Evolutionary conservation across 2,329 filamentous ascomycete species (phyloP), one percentile per base, ranked within the genome.

Genomic region (Fusarium subglutinans): DNA sequence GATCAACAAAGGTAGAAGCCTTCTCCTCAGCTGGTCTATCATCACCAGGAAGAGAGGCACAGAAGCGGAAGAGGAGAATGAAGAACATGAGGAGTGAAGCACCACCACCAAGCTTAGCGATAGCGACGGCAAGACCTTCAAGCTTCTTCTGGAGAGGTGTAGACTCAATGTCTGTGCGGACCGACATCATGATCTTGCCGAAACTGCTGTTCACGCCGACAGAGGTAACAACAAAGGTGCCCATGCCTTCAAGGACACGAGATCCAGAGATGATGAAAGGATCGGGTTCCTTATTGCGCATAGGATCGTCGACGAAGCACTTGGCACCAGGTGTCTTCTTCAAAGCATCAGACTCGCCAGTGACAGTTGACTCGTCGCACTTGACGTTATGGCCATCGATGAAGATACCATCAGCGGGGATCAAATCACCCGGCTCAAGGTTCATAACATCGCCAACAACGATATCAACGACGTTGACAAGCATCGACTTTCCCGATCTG

Each of bases 191-290:
- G 53, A 93, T 94, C 80, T 92, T 92, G 78, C 93, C 93, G 80
- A 93, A 93, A 40, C 90, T 91, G 33, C 92, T 94, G 82, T 93
- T 90, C 20, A 92, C 85, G 55, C 93, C 93, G 38, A 92, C 92
- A 12, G 91, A 92, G 3, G 93, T 94, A 66, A 91, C 90, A 80
- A 95, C 85, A 76, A 90, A 95, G 2, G 91, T 94, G 9, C 93
- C 93, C 59, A 70, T 70, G 13, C 93, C 93, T 79, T 94, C 92
- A 82, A 94, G 92, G 62, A 94, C 92, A 69, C 92, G 92, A 59
- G 91, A 88, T 28, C 93, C 95, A n/a, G 95, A 98, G 73, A 97
- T 93, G 77, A 98, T 94, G 76, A 95, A 94, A 0, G 93, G 93
- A 72, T 95, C 93, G 81, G 94, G 87, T 80, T 94, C 94, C 83